Conservation (phyloP, 2,329 filamentous ascomycete genomes). For the Tolypocladium sp. region DNA sequence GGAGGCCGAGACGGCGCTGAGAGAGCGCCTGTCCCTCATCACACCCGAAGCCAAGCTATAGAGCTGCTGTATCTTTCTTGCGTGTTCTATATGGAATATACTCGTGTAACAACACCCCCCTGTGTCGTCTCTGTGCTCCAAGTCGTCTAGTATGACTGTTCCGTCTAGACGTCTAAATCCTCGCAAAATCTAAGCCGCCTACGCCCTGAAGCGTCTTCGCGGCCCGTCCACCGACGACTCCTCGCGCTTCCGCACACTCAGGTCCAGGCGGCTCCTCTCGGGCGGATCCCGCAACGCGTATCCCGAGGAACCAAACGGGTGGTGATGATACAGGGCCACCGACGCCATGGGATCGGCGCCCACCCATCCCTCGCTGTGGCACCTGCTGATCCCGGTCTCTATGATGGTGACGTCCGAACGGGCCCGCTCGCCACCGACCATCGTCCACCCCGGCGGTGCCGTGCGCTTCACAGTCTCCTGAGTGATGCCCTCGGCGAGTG, state of each 20-base stretch:
- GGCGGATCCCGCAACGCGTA: not conserved
- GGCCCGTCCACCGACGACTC: not conserved
- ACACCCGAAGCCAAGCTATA: constrained; percentile 51
- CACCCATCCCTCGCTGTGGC: constrained; percentile 7
- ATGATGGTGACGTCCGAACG: constrained; percentile 11
- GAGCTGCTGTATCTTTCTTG: constrained; percentile 1
- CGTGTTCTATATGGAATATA: not conserved
- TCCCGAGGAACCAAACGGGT: not conserved
- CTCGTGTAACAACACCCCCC: not conserved
- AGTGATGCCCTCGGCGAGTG: constrained; percentile 14
- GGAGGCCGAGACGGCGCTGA: constrained; percentile 61
- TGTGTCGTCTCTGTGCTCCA: not conserved
- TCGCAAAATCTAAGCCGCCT: not conserved
- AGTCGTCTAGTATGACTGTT: not conserved
- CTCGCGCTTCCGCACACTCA: constrained; percentile 6
- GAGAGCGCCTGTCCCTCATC: constrained; percentile 47
- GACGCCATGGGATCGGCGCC: not conserved
- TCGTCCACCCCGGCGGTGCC: constrained; percentile 15
- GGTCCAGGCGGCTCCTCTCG: constrained; percentile 4
- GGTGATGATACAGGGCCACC: not conserved
- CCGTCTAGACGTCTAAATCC: not conserved
- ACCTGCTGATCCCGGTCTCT: constrained; percentile 21
- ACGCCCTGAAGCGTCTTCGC: not conserved
- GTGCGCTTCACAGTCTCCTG: constrained; percentile 3
- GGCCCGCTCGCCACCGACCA: constrained; percentile 1